Evolutionary conservation across 768 basidiomycete genomes (phyloP), one percentile per base, ranked within the genome.

Genomic region (Trametes cinnabarina): DNA sequence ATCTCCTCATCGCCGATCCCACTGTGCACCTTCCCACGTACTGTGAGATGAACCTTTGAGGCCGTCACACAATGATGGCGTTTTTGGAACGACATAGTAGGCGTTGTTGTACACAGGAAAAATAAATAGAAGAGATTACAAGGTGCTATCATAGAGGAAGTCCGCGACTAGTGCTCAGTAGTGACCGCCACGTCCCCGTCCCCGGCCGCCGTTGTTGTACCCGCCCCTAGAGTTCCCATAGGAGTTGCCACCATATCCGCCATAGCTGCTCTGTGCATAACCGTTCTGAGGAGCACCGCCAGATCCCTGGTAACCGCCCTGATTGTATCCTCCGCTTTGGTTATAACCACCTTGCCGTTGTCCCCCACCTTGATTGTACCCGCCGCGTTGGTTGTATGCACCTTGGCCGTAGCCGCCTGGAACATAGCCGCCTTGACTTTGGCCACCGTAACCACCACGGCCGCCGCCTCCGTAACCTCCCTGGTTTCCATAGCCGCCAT

Each of bases 161-260:
- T 61, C 50, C 54, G 25, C 47, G 46, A 37, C 12, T 26, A 5
- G 30, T 44, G 23, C 51, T 73, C 74, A 77, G 47, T 66, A 73
- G 71, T 80, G 77, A 23, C 74, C 70, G 43, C 80, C 79, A 37
- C 83, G 74, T 10, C 82, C 85, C 64, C 84, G 73, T 30, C 82
- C 82, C 64, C 84, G 73, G 26, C 81, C 81, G 55, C 82, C 56
- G 53, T 61, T 59, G 34, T 68, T 66, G 57, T 65, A 65, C 4
- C 68, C 66, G 23, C 68, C 62, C 9, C 64, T 49, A 23, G 50
- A 11, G 48, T 64, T 57, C 12, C 60, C 55, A 42, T 60, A 58
- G 7, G 44, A 25, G 25, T 57, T 58, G 30, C 54, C 57, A 15
- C 58, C 51, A 20, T 59, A 55, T 19, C 58, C 58, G 49, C 66